A percentile compares a stretch with the other conserved stretches of the same genome.
Evolutionary conservation across 1,284 basidiomycete species (phyloP).

Genomic region (Sanghuangporus sanghuang): DNA sequence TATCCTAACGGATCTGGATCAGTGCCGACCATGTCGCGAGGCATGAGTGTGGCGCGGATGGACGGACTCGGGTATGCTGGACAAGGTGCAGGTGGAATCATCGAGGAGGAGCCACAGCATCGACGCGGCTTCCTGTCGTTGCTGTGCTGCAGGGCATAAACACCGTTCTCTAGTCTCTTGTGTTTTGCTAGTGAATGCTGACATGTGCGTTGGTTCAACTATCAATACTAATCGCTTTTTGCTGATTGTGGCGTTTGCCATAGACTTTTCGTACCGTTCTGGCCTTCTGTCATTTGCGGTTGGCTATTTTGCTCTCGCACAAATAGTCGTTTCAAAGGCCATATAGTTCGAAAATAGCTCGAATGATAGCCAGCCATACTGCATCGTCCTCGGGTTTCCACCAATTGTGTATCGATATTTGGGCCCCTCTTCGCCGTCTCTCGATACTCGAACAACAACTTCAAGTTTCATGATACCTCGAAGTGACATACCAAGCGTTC

Average conservation of each 20-base stretch:
- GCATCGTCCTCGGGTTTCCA: too few relatives aligned
- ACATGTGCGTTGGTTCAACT: neutral
- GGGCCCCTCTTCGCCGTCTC: too few relatives aligned
- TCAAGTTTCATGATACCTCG: too few relatives aligned
- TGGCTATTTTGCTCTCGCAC: too few relatives aligned
- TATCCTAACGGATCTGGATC: constrained; percentile 4
- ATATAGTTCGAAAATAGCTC: too few relatives aligned
- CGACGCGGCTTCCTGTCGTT: constrained; percentile 9
- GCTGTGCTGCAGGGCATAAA: constrained; percentile 13
- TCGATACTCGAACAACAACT: too few relatives aligned
- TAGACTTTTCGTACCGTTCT: too few relatives aligned
- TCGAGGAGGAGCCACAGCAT: constrained; percentile 10
- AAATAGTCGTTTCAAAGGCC: too few relatives aligned
- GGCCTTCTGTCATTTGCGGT: too few relatives aligned
- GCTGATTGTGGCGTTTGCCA: too few relatives aligned
- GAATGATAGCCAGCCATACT: too few relatives aligned
- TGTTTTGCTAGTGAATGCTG: neutral
- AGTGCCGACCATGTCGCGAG: constrained; percentile 13
- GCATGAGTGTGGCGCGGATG: constrained; percentile 13
- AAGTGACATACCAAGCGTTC: neutral
- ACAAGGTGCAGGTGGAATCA: neutral
- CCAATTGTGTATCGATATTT: too few relatives aligned
- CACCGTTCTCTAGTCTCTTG: neutral
- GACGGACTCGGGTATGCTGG: constrained; percentile 14
- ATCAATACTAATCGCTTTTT: neutral